Conservation (phyloP, 164 flowering plant species). For the Magnolia officinalis region DNA sequence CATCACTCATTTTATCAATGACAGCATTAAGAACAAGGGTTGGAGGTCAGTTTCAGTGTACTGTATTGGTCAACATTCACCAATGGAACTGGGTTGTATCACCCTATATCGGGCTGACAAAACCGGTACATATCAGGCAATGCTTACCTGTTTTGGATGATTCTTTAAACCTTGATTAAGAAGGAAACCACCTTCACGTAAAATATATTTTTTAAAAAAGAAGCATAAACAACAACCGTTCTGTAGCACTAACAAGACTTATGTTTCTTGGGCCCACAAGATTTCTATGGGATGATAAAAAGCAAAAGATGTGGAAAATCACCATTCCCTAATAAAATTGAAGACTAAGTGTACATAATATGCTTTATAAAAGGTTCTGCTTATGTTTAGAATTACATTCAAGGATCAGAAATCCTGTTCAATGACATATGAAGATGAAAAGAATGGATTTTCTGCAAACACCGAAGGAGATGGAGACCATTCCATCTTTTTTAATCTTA, state of each 20-base stretch:
- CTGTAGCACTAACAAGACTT: not conserved
- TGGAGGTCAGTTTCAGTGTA: too few relatives aligned
- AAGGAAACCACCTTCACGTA: too few relatives aligned
- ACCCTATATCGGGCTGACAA: too few relatives aligned
- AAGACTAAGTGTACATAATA: not conserved
- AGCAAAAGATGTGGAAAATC: not conserved
- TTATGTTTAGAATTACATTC: not conserved
- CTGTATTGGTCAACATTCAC: too few relatives aligned
- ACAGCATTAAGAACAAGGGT: too few relatives aligned
- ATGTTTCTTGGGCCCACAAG: not conserved
- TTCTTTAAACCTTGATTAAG: too few relatives aligned
- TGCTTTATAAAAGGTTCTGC: not conserved
- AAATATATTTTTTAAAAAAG: not conserved
- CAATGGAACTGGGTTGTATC: too few relatives aligned
- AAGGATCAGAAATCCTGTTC: not conserved
- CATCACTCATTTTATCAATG: too few relatives aligned
- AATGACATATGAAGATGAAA: slow-evolving; percentile 8
- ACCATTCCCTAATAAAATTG: slow-evolving; percentile 1
- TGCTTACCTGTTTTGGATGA: too few relatives aligned
- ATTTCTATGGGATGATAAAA: not conserved
- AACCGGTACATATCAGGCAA: too few relatives aligned
- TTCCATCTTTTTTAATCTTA: not conserved
- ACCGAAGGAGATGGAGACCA: slow-evolving; percentile 22
- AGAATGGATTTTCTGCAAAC: slow-evolving; percentile 15
- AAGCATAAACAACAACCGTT: not conserved